phyloP scores from a whole-genome alignment of 257 asterid genomes.

The Craterostigma plantagineum region DNA sequence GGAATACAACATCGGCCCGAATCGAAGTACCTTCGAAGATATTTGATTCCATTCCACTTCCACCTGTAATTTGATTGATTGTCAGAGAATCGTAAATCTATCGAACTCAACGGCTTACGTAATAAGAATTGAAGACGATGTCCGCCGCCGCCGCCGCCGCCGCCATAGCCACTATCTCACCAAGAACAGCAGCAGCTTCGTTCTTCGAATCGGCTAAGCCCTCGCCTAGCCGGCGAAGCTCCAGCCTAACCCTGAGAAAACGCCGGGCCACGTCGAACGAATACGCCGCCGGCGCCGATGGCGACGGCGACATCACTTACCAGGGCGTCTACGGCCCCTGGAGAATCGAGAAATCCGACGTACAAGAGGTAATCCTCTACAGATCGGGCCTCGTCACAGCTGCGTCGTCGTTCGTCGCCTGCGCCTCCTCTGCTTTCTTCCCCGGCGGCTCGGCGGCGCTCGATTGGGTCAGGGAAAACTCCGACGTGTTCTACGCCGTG shows the following conservation, averaged over 20 bases:
- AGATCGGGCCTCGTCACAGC: constrained; percentile 79
- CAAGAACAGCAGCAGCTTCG: no score
- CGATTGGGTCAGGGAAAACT: constrained; percentile 19
- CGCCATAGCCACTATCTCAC: no score
- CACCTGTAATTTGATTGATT: no score
- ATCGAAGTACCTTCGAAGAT: no score
- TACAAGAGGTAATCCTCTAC: constrained; percentile 61
- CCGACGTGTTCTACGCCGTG: constrained; percentile 30
- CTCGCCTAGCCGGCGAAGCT: constrained; percentile 3
- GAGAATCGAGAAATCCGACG: constrained; percentile 56
- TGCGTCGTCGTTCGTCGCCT: constrained; percentile 56
- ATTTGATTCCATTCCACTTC: no score
- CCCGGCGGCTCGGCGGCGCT: constrained; percentile 15
- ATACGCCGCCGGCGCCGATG: constrained; percentile 4
- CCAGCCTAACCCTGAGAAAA: constrained; percentile 3
- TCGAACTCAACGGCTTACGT: no score
- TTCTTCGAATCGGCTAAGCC: no score
- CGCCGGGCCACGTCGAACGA: constrained; percentile 8
- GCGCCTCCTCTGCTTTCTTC: constrained; percentile 31
- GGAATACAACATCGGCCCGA: no score
- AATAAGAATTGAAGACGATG: no score
- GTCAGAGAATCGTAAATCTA: no score
- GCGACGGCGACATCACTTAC: constrained; percentile 23
- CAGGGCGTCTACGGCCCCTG: constrained; percentile 83
- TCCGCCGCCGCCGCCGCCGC: no score